These are phyloP conservation scores for Paxillus rubicundulus DNA, from an alignment of 768 basidiomycete species.

Conservation along the genomic window DNA sequence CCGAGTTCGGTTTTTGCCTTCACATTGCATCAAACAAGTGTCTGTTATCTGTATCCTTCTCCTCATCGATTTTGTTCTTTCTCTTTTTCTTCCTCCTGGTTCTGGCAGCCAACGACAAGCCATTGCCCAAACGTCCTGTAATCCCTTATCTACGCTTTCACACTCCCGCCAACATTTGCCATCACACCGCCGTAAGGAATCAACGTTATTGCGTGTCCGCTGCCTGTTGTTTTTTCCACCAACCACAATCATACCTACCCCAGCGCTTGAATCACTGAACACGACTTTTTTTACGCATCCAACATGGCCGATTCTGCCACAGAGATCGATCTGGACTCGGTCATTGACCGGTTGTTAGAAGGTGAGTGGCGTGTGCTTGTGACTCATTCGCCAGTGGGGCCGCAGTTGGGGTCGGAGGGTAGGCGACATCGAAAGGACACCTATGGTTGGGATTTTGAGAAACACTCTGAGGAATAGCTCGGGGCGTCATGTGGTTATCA, in stretches of 20 bases:
- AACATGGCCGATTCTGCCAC: constrained; percentile 76
- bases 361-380: constrained; percentile 58
- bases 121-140: constrained; percentile 5
- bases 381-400: constrained; percentile 8
- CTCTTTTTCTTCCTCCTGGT: constrained; percentile 15
- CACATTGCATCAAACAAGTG: constrained; percentile 29
- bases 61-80: constrained; percentile 32
- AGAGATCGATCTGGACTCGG: constrained; percentile 98
- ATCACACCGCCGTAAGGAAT: constrained; percentile 18
- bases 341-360: constrained; percentile 98
- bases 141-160: not conserved
- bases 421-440: not conserved
- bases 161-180: constrained; percentile 18
- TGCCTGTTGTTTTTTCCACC: constrained; percentile 25
- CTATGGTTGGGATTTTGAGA: not conserved
- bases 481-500: not conserved
- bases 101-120: constrained; percentile 23
- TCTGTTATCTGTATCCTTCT: constrained; percentile 35
- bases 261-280: constrained; percentile 14
- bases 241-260: constrained; percentile 16
- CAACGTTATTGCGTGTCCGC: constrained; percentile 17
- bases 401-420: constrained; percentile 1
- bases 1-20: constrained; percentile 34
- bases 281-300: constrained; percentile 11
- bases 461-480: not conserved